These are phyloP conservation scores for Omphalea diandra DNA, from an alignment of 441 rosid genomes.

Conservation along the genomic window DNA sequence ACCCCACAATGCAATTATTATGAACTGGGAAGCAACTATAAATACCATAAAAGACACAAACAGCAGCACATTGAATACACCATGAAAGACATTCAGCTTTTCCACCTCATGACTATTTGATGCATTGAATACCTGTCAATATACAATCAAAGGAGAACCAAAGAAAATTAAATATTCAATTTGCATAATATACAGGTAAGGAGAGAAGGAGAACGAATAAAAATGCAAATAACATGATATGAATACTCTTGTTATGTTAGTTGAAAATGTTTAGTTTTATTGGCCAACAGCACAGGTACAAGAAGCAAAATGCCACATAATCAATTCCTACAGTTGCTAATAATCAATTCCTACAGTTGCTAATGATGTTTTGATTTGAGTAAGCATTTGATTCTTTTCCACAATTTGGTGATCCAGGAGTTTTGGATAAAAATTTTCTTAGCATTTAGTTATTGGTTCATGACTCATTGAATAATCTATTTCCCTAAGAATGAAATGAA, in stretches of 20 bases:
- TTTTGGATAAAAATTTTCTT: not conserved
- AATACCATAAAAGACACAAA: not conserved
- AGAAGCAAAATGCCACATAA: not conserved
- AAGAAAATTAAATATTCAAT: not conserved
- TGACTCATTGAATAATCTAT: not conserved
- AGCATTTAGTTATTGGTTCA: not conserved
- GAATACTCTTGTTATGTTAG: not conserved
- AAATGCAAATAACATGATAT: not conserved
- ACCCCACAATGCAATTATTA: not conserved
- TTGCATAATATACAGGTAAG: not conserved
- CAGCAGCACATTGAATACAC: not conserved
- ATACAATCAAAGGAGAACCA: not conserved
- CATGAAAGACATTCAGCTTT: conserved; percentile 1
- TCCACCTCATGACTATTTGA: not conserved
- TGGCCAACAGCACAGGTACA: not conserved
- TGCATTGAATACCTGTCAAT: conserved; percentile 1
- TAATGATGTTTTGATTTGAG: not conserved
- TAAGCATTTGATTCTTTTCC: not conserved
- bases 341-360: too few relatives aligned
- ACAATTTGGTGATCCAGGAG: not conserved
- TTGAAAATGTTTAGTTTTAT: not conserved
- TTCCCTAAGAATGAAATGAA: too few relatives aligned
- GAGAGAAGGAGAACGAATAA: not conserved
- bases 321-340: not conserved
- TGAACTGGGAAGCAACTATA: not conserved